Conservation (phyloP, 75 land plant genomes). For the Azolla pinnata region DNA sequence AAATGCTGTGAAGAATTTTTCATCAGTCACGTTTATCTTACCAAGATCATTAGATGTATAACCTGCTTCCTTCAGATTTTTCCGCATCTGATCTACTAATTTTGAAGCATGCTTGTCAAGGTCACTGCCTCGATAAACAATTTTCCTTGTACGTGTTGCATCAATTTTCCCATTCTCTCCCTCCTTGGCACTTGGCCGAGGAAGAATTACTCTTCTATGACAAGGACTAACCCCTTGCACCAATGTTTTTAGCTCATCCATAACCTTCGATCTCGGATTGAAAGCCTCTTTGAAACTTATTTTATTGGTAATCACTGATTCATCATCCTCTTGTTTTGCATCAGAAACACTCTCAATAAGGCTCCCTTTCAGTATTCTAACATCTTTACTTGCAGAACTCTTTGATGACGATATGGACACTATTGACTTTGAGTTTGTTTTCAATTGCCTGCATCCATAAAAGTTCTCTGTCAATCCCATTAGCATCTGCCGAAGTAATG, state of each 20-base stretch:
- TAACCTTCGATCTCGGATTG: background rate
- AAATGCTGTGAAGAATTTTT: constrained; percentile 72
- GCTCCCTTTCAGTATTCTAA: too few species aligned
- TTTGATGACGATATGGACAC: too few species aligned
- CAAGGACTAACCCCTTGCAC: background rate
- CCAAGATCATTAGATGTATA: constrained; percentile 32
- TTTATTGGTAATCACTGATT: too few species aligned
- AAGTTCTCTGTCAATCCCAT: too few species aligned
- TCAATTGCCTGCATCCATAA: too few species aligned
- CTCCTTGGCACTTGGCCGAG: background rate
- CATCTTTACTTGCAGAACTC: too few species aligned
- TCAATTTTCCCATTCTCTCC: constrained; percentile 11
- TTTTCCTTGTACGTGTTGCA: constrained; percentile 73
- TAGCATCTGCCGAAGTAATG: too few species aligned
- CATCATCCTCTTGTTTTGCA: too few species aligned
- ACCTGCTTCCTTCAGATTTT: constrained; percentile 47
- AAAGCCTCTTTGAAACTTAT: background rate
- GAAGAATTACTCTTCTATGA: background rate
- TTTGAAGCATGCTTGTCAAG: constrained; percentile 40
- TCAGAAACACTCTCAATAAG: too few species aligned
- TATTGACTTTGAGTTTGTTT: too few species aligned
- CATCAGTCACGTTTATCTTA: constrained; percentile 47
- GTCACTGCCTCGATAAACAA: constrained; percentile 44
- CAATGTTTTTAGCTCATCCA: background rate
- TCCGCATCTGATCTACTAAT: constrained; percentile 49